Base-by-base conservation (phyloP, 2,329 filamentous ascomycete species). In the Sporothrix phasma region DNA sequence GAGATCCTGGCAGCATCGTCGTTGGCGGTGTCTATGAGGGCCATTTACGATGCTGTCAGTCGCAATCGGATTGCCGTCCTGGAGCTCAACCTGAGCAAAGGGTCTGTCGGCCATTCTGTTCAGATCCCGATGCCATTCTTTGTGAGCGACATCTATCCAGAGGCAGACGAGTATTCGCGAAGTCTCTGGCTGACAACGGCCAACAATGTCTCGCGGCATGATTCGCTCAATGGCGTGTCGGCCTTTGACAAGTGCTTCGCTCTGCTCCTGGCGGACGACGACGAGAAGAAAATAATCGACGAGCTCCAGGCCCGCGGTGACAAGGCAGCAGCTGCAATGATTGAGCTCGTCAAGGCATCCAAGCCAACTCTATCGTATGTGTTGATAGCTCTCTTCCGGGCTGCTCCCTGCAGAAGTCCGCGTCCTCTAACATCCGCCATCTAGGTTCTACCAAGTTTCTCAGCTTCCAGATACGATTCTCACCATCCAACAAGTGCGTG, bases 101-200 rank as follows among this genome's bases (percentile, higher is more conserved):
- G 84, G 5, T 76, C 80, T 19, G 76, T 87, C 3, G 84, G 83
- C 5, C 80, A 85, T 31, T 87, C 84, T 2, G 80, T 87, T 2
- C 85, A 88, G 72, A 86, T 88, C 22, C 85, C 85, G 0, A 76
- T 84, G 24, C 84, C 85, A 0, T 84, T 84, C 61, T 92, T 89
- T 65, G 85, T 92, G 2, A 82, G 87, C 1, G 89, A 90, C 69
- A 79, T 94, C 1, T 88, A 89, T 1, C 82, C 82, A 2, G 82
- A 87, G 17, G 84, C 86, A 29, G 86, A 90, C 63, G 82, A 83
- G 37, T 83, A 61, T 0, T 43, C 88, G 68, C 87, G 84, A 5
- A 90, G 91, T 0, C 80, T 96, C 0, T 93, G 91, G 88, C 79
- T 96, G 22, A 96, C 92, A 0, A 96, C 92, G 0, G 89, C 91